phyloP scores from a whole-genome alignment of 257 asterid species.

The Przewalskia tangutica region DNA sequence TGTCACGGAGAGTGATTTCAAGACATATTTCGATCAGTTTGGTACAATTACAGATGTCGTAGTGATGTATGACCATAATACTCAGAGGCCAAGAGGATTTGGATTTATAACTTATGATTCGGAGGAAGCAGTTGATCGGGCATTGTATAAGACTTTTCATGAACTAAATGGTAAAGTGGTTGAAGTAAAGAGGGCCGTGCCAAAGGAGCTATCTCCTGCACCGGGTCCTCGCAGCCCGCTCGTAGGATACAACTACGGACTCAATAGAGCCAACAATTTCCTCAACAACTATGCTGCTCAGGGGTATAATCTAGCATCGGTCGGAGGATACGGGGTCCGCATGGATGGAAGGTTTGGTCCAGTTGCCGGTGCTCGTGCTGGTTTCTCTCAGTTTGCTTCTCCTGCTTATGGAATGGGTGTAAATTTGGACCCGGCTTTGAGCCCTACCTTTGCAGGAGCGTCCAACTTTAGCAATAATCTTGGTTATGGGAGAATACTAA shows the following conservation, averaged over 20 bases:
- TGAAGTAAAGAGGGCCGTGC: slow-evolving; percentile 81
- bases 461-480: slow-evolving; percentile 50
- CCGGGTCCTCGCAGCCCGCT: slow-evolving; percentile 46
- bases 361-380: slow-evolving; percentile 43
- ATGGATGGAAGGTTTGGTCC: slow-evolving; percentile 67
- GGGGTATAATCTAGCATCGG: slow-evolving; percentile 46
- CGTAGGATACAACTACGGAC: slow-evolving; percentile 50
- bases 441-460: slow-evolving; percentile 45
- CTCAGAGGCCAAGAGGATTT: slow-evolving; percentile 76
- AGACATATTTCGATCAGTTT: slow-evolving; percentile 62
- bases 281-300: slow-evolving; percentile 43
- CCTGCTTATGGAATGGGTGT: slow-evolving; percentile 54
- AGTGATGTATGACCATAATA: slow-evolving; percentile 80
- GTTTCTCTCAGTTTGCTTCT: slow-evolving; percentile 47
- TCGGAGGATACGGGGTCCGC: slow-evolving; percentile 56
- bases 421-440: slow-evolving; percentile 56
- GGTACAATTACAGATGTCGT: slow-evolving; percentile 65
- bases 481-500: slow-evolving; percentile 51
- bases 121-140: slow-evolving; percentile 72
- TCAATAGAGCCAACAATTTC: slow-evolving; percentile 44
- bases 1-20: slow-evolving; percentile 62
- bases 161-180: slow-evolving; percentile 78
- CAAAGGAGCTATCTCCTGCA: slow-evolving; percentile 67
- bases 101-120: slow-evolving; percentile 75
- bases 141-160: slow-evolving; percentile 60